Evolutionary conservation across 306 rosid species (phyloP).

Genomic region (Dalbergia cultrata): DNA sequence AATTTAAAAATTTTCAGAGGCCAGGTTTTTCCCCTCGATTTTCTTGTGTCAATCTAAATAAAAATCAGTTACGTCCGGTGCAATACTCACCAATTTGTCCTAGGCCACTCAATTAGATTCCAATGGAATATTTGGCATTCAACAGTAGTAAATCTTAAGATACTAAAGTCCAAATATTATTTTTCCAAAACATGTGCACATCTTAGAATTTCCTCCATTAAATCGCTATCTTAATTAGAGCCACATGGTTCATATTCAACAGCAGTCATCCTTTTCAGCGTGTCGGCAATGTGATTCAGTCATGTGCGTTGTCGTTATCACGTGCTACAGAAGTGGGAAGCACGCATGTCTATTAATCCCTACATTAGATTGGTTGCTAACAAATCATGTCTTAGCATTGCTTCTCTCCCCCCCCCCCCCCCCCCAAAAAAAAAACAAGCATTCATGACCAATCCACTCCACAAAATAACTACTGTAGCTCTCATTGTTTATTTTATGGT

Average conservation of each 20-base stretch:
- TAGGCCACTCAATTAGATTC: conserved; percentile 24
- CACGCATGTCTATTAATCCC: conserved; percentile 40
- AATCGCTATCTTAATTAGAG: background rate
- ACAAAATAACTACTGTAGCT: background rate
- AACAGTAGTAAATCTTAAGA: background rate
- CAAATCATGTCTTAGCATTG: conserved; percentile 4
- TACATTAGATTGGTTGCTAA: background rate
- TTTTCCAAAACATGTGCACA: background rate
- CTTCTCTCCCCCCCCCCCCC: conserved; percentile 18
- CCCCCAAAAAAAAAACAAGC: too few relatives aligned
- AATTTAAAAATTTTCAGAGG: background rate
- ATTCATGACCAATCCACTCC: background rate
- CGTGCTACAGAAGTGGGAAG: background rate
- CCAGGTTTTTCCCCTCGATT: background rate
- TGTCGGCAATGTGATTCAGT: conserved; percentile 42
- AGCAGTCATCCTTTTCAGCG: background rate
- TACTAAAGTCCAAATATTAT: conserved; percentile 7
- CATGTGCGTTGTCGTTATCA: conserved; percentile 47
- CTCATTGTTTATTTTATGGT: conserved; percentile 9
- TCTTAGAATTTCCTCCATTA: background rate
- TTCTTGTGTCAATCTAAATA: background rate
- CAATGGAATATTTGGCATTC: background rate
- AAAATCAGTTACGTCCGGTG: background rate
- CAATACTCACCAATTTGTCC: background rate
- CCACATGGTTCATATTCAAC: background rate